A percentile compares a stretch with the other conserved stretches of the same genome.
These are phyloP conservation scores for Lanmaoa rubissima DNA, from an alignment of 768 basidiomycete species.

Conservation along the genomic window DNA sequence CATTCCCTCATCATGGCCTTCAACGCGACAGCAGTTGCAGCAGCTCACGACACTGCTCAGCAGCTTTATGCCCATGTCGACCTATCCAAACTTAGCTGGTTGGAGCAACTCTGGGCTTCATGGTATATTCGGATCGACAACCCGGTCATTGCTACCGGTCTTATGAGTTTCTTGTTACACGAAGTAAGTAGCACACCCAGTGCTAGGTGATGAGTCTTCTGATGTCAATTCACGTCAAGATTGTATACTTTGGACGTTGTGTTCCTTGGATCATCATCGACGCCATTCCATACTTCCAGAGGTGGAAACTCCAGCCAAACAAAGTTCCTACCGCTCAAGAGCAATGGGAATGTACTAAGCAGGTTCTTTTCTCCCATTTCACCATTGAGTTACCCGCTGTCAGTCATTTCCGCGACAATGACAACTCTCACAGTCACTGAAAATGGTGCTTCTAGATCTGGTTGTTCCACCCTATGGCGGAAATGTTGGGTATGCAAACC, in stretches of 20 bases:
- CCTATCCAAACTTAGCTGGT: slow-evolving; percentile 58
- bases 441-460: slow-evolving; percentile 57
- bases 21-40: slow-evolving; percentile 36
- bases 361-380: slow-evolving; percentile 92
- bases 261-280: slow-evolving; percentile 97
- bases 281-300: slow-evolving; percentile 86
- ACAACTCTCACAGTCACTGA: not conserved
- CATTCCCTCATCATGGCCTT: slow-evolving; percentile 38
- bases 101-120: slow-evolving; percentile 77
- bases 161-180: slow-evolving; percentile 90
- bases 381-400: slow-evolving; percentile 91
- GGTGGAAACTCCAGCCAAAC: slow-evolving; percentile 89
- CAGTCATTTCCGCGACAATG: slow-evolving; percentile 26
- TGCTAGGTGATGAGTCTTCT: not conserved
- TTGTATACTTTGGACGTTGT: slow-evolving; percentile 95
- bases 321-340: slow-evolving; percentile 79
- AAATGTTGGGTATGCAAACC: slow-evolving; percentile 84
- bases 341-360: slow-evolving; percentile 96
- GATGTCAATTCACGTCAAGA: slow-evolving; percentile 39
- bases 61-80: slow-evolving; percentile 58
- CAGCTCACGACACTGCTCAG: slow-evolving; percentile 32
- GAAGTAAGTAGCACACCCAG: slow-evolving; percentile 57
- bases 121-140: slow-evolving; percentile 90
- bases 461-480: slow-evolving; percentile 89
- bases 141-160: slow-evolving; percentile 88